Evolutionary conservation across 2,329 filamentous ascomycete genomes (phyloP).

Genomic region (Volutella citrinella): DNA sequence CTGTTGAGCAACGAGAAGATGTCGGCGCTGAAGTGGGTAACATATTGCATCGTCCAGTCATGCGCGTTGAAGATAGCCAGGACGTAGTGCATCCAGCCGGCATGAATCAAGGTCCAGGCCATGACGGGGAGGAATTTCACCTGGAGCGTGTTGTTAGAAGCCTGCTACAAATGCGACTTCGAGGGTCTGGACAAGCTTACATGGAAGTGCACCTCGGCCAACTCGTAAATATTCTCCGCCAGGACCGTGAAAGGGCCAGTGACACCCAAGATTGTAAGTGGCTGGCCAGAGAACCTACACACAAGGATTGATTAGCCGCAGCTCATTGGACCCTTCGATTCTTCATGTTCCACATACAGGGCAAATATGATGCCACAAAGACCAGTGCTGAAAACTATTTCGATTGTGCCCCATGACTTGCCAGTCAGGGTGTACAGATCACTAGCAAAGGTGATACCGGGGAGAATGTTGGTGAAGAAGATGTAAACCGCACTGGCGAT

Average conservation of each 20-base stretch:
- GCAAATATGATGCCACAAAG: constrained; percentile 62
- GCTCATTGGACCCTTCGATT: too few relatives aligned
- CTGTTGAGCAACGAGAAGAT: constrained; percentile 66
- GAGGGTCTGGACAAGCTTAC: constrained; percentile 29
- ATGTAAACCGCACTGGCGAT: constrained; percentile 63
- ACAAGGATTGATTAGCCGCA: constrained; percentile 2
- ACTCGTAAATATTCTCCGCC: constrained; percentile 61
- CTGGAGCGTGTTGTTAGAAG: constrained; percentile 23
- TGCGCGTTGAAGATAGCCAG: constrained; percentile 66
- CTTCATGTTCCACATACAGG: constrained; percentile 48
- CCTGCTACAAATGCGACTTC: neutral
- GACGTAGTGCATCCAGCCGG: constrained; percentile 63
- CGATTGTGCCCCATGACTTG: constrained; percentile 62
- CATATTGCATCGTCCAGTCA: constrained; percentile 69
- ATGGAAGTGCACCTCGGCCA: constrained; percentile 54
- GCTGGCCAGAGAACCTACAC: constrained; percentile 54
- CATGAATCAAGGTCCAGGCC: constrained; percentile 65
- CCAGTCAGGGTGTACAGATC: constrained; percentile 62
- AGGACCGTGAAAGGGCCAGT: constrained; percentile 66
- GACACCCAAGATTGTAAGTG: constrained; percentile 63
- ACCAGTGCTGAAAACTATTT: constrained; percentile 65
- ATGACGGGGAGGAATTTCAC: constrained; percentile 64
- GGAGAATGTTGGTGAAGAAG: constrained; percentile 65
- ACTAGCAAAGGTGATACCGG: constrained; percentile 65
- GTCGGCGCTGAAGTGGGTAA: constrained; percentile 64